A percentile compares a stretch with the other conserved stretches of the same genome.
Conservation (phyloP, 2,329 filamentous ascomycete genomes). For the Xylaria sp. region DNA sequence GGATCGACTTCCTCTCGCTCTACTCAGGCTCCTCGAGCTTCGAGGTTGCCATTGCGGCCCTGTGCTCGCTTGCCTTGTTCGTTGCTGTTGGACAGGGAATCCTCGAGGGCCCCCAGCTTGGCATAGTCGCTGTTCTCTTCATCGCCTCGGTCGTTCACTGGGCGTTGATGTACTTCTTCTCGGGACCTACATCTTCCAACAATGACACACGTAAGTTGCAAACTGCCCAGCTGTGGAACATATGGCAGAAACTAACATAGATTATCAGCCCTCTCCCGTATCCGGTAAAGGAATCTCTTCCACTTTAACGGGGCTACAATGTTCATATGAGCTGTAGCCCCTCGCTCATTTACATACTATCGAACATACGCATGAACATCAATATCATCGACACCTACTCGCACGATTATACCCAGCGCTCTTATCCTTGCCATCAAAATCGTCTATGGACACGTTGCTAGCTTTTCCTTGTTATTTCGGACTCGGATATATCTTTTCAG, state of each 20-base stretch:
- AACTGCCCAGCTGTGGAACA: not conserved
- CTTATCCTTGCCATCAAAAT: conserved; percentile 1
- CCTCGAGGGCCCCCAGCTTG: conserved; percentile 33
- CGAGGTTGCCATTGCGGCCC: conserved; percentile 39
- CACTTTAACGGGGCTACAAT: not conserved
- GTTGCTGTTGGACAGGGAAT: conserved; percentile 37
- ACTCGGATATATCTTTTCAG: not conserved
- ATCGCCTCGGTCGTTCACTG: conserved; percentile 36
- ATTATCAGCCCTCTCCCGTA: conserved; percentile 29
- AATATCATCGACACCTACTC: conserved; percentile 7
- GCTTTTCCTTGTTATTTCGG: conserved; percentile 24
- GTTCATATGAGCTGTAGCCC: not conserved
- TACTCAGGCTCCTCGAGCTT: conserved; percentile 39
- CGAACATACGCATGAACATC: not conserved
- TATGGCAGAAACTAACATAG: conserved; percentile 2
- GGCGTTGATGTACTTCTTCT: conserved; percentile 37
- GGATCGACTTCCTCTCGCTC: conserved; percentile 38
- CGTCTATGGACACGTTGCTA: conserved; percentile 12
- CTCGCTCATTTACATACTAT: not conserved
- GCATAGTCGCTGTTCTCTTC: conserved; percentile 36
- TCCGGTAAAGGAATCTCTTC: conserved; percentile 25
- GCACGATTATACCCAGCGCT: conserved; percentile 21
- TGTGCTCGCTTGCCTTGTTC: conserved; percentile 39
- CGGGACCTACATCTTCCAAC: conserved; percentile 29
- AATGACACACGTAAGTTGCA: conserved; percentile 34